Evolutionary conservation across 495 filamentous ascomycete genomes (phyloP), one percentile per base, ranked within the genome.

Genomic region (Podospora tetraspora): DNA sequence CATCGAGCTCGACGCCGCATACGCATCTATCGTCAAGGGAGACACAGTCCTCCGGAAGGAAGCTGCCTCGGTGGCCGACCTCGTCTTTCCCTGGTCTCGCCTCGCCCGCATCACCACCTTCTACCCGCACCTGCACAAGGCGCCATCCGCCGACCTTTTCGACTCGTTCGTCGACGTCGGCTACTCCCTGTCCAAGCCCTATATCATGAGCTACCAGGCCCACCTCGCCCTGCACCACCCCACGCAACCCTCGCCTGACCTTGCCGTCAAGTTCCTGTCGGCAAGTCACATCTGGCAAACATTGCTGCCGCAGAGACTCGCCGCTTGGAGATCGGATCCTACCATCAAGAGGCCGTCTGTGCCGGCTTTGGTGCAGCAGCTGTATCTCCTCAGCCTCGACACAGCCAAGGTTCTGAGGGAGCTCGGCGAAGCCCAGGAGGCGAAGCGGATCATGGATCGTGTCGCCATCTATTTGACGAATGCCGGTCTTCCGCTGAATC

Each of bases 141-240:
- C 68, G 19, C 79, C 80, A 6, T 71, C 78, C 0, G 76, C 66
- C 1, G 58, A 70, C 4, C 67, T 79, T 1, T 84, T 82, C 61
- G 80, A 84, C n/a, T 43, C 72, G 0, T 83, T 83, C 60, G 70
- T 78, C 30, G 74, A 72, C 32, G 68, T 80, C 7, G 75, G 72
- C 10, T 24, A 70, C 10, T 65, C 69, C 3, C 57, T 75, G 5
- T 11, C 57, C 7, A 37, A 65, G 7, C 30, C 62, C 29, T 19
- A 10, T 0, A 10, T 74, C 24, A 66, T 24, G 11, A 61, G 76
- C 3, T 73, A 77, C 16, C 64, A 71, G 21, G 81, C 80, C 0
- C 82, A 83, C 64, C 64, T 84, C 3, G 74, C 76, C 13, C 70
- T 84, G 2, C 70, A 81, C 63, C 81, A 84, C 64, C 82, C 82